Conservation (phyloP, 1,284 basidiomycete genomes). For the Fistulina hepatica region DNA sequence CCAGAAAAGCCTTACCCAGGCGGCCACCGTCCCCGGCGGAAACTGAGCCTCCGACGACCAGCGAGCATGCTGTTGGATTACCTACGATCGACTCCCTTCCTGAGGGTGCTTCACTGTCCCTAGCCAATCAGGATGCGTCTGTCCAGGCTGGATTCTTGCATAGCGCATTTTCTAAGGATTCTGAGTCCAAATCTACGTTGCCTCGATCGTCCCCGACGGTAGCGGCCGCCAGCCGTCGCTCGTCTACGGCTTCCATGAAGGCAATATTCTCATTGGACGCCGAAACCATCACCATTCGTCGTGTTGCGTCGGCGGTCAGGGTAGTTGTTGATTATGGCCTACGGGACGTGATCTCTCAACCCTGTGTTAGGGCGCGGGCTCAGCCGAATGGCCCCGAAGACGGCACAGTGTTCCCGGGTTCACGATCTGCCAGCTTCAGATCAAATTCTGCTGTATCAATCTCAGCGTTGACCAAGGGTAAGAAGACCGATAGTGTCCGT, state of each 20-base stretch:
- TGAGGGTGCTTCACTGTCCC: constrained; percentile 35
- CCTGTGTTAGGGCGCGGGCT: constrained; percentile 47
- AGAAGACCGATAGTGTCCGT: constrained; percentile 55
- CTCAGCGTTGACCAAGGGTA: constrained; percentile 47
- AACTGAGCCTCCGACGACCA: no score
- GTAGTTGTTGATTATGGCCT: constrained; percentile 57
- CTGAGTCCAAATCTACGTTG: constrained; percentile 3
- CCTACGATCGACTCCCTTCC: constrained; percentile 54
- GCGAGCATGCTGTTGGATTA: no score
- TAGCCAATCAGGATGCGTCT: constrained; percentile 22
- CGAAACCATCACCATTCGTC: constrained; percentile 55
- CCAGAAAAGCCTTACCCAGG: no score
- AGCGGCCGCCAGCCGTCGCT: constrained; percentile 34
- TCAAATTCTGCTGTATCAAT: constrained; percentile 41
- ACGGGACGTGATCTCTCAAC: constrained; percentile 57
- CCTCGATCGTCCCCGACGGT: constrained; percentile 15
- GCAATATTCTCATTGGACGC: constrained; percentile 42
- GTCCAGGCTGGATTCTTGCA: constrained; percentile 22
- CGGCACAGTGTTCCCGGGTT: constrained; percentile 32
- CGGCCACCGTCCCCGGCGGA: no score
- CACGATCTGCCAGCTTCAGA: constrained; percentile 30
- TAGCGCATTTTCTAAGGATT: constrained; percentile 15
- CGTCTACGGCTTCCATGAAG: constrained; percentile 48
- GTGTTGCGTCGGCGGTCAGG: constrained; percentile 58
- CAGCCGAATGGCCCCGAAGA: constrained; percentile 50